phyloP scores from a whole-genome alignment of 2,329 filamentous ascomycete genomes.

The Fusarium acutatum region DNA sequence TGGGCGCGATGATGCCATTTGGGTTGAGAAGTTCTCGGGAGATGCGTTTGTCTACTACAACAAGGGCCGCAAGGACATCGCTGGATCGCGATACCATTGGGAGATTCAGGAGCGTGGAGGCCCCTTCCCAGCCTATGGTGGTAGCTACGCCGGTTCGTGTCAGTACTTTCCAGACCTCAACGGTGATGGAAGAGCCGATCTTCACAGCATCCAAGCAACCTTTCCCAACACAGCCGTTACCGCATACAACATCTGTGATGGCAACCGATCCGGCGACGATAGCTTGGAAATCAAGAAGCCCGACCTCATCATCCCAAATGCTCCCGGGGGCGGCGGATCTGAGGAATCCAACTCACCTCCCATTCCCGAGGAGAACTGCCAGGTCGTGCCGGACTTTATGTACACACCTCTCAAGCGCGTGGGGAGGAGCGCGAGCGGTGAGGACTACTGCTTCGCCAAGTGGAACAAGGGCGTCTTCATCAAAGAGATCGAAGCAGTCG shows the following conservation, averaged over 20 bases:
- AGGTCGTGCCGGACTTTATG: neutral
- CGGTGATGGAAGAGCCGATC: neutral
- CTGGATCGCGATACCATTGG: neutral
- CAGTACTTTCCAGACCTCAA: constrained; percentile 5
- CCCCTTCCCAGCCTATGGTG: neutral
- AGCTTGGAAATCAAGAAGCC: neutral
- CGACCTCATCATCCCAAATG: neutral
- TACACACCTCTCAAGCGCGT: neutral
- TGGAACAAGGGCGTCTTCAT: neutral
- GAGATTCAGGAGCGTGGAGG: constrained; percentile 12
- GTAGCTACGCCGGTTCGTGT: neutral
- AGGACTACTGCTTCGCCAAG: neutral
- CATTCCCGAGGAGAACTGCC: neutral
- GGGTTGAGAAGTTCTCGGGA: constrained; percentile 21
- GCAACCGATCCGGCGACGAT: neutral
- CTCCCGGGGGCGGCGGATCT: neutral
- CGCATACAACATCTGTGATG: neutral
- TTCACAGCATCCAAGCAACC: neutral
- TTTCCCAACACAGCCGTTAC: neutral
- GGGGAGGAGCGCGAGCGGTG: neutral
- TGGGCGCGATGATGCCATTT: constrained; percentile 13
- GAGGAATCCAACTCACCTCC: neutral
- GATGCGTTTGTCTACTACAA: constrained; percentile 1
- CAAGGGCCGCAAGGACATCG: constrained; percentile 4
- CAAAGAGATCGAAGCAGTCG: neutral